Evolutionary conservation across 2,329 filamentous ascomycete genomes (phyloP).

Genomic region (Ophiostoma himal-ulmi): DNA sequence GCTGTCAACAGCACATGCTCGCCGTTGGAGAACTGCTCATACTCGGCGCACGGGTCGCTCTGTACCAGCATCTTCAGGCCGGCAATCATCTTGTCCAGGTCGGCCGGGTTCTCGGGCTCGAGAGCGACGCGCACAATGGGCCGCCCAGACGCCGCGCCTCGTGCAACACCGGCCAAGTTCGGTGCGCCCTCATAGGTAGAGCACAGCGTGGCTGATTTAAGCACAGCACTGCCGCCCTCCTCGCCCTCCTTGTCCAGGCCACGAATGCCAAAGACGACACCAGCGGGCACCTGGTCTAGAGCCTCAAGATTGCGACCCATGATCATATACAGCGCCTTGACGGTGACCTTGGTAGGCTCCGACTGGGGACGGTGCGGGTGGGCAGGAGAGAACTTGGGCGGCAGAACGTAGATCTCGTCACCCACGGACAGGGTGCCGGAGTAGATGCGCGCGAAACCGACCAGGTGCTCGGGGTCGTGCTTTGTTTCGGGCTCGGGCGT

Average conservation of each 20-base stretch:
- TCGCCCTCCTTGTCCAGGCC: slow-evolving; percentile 69
- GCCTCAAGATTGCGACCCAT: slow-evolving; percentile 89
- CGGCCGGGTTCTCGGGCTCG: slow-evolving; percentile 84
- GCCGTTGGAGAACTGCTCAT: slow-evolving; percentile 85
- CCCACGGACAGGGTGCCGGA: slow-evolving; percentile 86
- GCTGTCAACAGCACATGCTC: slow-evolving; percentile 94
- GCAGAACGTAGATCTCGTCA: slow-evolving; percentile 82
- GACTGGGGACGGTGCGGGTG: slow-evolving; percentile 61
- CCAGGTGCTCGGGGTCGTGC: slow-evolving; percentile 75
- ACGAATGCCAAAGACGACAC: slow-evolving; percentile 90
- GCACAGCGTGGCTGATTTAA: slow-evolving; percentile 92
- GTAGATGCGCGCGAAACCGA: slow-evolving; percentile 91
- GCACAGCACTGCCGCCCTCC: slow-evolving; percentile 57
- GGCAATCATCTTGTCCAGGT: slow-evolving; percentile 90
- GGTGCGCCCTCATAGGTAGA: slow-evolving; percentile 79
- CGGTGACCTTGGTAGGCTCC: slow-evolving; percentile 72
- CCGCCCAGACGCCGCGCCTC: slow-evolving; percentile 59
- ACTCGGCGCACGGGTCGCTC: slow-evolving; percentile 91
- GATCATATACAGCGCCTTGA: slow-evolving; percentile 85
- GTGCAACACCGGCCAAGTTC: slow-evolving; percentile 78
- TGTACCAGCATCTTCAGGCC: slow-evolving; percentile 84
- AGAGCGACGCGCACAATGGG: slow-evolving; percentile 94
- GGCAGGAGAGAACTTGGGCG: slow-evolving; percentile 86
- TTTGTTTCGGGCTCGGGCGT: slow-evolving; percentile 42
- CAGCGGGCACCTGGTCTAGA: slow-evolving; percentile 78